These are phyloP conservation scores for Ceratobasidium sp. DNA, from an alignment of 1,284 basidiomycete species.

Conservation along the genomic window DNA sequence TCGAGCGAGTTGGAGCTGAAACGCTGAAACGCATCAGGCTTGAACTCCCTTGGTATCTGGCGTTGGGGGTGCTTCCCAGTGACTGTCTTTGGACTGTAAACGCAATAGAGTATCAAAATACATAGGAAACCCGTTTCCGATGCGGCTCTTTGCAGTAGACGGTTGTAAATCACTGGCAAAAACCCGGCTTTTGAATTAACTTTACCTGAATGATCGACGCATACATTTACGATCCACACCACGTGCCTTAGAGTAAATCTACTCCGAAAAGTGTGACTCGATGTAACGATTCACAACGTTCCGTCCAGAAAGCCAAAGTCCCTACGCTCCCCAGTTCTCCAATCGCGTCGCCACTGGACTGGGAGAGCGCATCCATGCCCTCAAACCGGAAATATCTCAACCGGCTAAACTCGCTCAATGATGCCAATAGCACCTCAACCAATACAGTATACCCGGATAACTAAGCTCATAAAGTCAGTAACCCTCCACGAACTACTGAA, in stretches of 20 bases:
- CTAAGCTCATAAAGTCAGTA: constrained; percentile 10
- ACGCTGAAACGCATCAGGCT: too few species aligned
- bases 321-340: constrained; percentile 31
- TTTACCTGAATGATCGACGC: background rate
- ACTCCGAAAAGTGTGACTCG: constrained; percentile 14
- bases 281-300: background rate
- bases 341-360: background rate
- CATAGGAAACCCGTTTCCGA: too few species aligned
- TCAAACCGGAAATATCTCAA: constrained; percentile 22
- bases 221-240: background rate
- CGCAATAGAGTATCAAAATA: too few species aligned
- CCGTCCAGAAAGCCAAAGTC: constrained; percentile 27
- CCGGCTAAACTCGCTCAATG: constrained; percentile 5
- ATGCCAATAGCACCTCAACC: constrained; percentile 34
- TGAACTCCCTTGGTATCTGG: too few species aligned
- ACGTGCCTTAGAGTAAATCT: background rate
- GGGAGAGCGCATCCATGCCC: background rate
- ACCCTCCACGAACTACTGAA: background rate
- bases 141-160: too few species aligned
- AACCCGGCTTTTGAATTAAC: background rate
- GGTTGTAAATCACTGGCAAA: background rate
- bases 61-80: too few species aligned
- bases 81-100: too few species aligned
- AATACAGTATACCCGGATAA: constrained; percentile 3
- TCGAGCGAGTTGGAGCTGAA: too few species aligned